Conservation (phyloP, 2,329 filamentous ascomycete species). For the Aplosporella prunicola region DNA sequence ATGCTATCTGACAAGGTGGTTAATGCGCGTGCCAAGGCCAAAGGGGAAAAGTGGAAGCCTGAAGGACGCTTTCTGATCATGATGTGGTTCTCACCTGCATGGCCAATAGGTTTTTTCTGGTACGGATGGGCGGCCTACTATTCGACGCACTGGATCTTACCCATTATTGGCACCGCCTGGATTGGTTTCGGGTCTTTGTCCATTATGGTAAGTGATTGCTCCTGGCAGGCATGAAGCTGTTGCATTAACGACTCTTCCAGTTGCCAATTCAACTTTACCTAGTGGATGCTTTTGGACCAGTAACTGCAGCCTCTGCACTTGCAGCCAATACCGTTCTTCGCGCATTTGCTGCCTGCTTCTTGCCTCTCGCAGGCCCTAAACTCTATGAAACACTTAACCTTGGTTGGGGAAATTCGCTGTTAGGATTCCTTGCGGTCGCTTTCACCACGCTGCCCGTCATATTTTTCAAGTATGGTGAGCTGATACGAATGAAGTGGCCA, state of each 20-base stretch:
- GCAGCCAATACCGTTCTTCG: conserved; percentile 20
- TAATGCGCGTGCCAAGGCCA: not conserved
- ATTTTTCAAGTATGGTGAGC: conserved; percentile 57
- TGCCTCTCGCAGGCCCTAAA: conserved; percentile 16
- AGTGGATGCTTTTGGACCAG: conserved; percentile 24
- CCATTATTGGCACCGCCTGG: not conserved
- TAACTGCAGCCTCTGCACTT: conserved; percentile 25
- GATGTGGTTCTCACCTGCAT: conserved; percentile 10
- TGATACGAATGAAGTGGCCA: conserved; percentile 30
- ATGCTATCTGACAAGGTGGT: conserved; percentile 6
- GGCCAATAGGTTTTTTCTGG: conserved; percentile 31
- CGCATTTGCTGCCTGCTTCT: conserved; percentile 12
- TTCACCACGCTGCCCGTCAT: conserved; percentile 61
- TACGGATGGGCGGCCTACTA: conserved; percentile 26
- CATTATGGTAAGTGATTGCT: not conserved
- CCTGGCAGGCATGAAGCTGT: not conserved
- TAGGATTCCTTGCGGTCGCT: conserved; percentile 57
- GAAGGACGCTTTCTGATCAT: conserved; percentile 13
- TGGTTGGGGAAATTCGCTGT: conserved; percentile 34
- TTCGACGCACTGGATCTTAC: conserved; percentile 2
- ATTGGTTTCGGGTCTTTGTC: not conserved
- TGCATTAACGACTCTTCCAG: no score
- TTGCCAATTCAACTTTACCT: conserved; percentile 24
- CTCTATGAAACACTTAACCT: conserved; percentile 14
- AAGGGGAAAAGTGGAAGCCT: conserved; percentile 1